Evolutionary conservation across 2,329 filamentous ascomycete genomes (phyloP), one percentile per base, ranked within the genome.

Genomic region (Trichoderma semiorbis): DNA sequence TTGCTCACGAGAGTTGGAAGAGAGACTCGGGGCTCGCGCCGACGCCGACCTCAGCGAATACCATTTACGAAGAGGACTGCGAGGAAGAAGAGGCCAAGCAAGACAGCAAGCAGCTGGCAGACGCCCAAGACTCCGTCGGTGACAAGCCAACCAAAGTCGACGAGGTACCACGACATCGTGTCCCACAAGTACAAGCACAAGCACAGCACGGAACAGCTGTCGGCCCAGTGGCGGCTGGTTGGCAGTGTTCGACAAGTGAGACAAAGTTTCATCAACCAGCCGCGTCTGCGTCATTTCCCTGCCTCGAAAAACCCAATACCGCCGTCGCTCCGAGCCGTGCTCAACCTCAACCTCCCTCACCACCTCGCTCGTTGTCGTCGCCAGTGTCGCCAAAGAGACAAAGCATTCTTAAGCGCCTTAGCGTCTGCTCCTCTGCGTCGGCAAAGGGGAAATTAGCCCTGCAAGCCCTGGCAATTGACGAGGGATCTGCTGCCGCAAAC

Each of bases 1-100:
- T 79, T 28, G 74, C 75, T 57, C 75, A 78, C 16, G 82, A 85
- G 72, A 81, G 82, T 72, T 83, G 82, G 78, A 90, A 87, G 78
- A 83, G 88, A 72, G 87, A 90, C 75, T 90, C 87, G 28, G 86
- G 84, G 8, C 83, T 87, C 66, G 84, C 85, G 65, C 82, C 84
- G 14, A 85, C 84, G 30, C 76, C 77, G 14, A 73, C 73, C 1
- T 75, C 75, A 28, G 75, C 78, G 18, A 76, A 76, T 16, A 79
- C 79, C 18, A 81, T 81, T 77, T 80, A 79, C 71, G 84, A 85
- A 71, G 78, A 83, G 73, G 79, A 81, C 75, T 80, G 78, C 69
- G 81, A 84, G 72, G 80, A 83, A 63, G 80, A 78, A 66, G 66
- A 78, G 75, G 61, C 73, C 43, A 62, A 30, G 12, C n/a, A 58